Conservation (phyloP, 2,329 filamentous ascomycete species). For the Paracamarosporium sp. region DNA sequence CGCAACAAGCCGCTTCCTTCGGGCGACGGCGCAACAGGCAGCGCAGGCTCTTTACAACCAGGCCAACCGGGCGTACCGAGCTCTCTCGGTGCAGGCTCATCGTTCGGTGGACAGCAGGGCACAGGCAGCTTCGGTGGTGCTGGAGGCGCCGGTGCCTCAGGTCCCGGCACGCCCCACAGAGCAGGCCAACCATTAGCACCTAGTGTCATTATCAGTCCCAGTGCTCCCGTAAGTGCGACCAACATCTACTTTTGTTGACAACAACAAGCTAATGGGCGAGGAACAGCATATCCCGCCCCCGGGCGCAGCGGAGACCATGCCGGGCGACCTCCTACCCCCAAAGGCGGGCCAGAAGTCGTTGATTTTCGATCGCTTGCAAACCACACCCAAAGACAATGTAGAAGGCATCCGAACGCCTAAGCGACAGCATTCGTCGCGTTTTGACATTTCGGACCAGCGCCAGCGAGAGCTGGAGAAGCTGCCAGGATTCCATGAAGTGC, state of each 20-base stretch:
- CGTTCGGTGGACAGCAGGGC: conserved; percentile 41
- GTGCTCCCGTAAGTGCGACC: conserved; percentile 66
- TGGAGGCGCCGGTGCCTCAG: conserved; percentile 56
- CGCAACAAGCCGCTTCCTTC: conserved; percentile 79
- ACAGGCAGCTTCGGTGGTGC: conserved; percentile 38
- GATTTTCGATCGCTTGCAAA: conserved; percentile 86
- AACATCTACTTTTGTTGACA: background rate
- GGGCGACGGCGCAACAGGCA: conserved; percentile 37
- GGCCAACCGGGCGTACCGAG: conserved; percentile 39
- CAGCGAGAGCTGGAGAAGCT: conserved; percentile 93
- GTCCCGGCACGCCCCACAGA: conserved; percentile 66
- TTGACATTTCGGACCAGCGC: conserved; percentile 93
- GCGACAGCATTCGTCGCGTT: conserved; percentile 95
- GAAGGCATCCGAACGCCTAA: conserved; percentile 95
- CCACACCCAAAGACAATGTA: conserved; percentile 94
- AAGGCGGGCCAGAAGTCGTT: conserved; percentile 90
- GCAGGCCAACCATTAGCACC: conserved; percentile 72
- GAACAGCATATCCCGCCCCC: conserved; percentile 86
- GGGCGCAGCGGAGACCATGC: conserved; percentile 96
- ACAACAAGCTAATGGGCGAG: conserved; percentile 7
- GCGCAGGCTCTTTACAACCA: conserved; percentile 35
- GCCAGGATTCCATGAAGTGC: conserved; percentile 96
- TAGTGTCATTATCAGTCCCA: conserved; percentile 93
- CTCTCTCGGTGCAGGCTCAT: conserved; percentile 35
- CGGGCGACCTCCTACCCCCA: conserved; percentile 91